These are phyloP conservation scores for Chlamydomonas incerta DNA, from an alignment of 139 green algal genomes.

Conservation along the genomic window DNA sequence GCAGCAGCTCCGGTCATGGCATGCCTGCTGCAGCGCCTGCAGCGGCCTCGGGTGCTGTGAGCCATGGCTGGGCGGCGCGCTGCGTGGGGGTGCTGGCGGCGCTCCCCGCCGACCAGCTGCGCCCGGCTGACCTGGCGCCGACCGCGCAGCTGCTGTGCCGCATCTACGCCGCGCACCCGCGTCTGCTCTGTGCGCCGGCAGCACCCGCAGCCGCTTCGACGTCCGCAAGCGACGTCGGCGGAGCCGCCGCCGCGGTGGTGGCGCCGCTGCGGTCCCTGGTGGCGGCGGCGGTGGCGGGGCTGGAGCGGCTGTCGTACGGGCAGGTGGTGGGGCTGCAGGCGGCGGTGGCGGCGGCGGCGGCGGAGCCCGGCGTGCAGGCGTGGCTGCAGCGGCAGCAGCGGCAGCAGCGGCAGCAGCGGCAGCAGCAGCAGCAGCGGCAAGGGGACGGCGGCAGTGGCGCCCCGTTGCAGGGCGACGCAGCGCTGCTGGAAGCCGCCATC, in stretches of 20 bases:
- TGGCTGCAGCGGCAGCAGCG: not conserved
- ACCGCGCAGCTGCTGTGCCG: constrained; percentile 12
- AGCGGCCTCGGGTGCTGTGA: not conserved
- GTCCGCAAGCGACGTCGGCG: too few relatives aligned
- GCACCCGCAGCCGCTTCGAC: too few relatives aligned
- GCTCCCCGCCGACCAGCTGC: not conserved
- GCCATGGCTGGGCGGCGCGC: not conserved
- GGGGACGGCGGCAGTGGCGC: too few relatives aligned
- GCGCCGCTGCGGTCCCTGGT: not conserved
- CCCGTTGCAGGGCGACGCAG: too few relatives aligned
- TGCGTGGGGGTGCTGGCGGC: not conserved
- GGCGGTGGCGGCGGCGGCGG: not conserved
- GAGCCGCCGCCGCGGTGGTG: not conserved
- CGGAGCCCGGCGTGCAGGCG: not conserved
- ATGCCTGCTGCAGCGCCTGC: not conserved
- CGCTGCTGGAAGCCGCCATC: too few relatives aligned
- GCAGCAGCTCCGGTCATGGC: too few relatives aligned
- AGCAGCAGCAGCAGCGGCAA: too few relatives aligned
- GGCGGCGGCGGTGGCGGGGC: not conserved
- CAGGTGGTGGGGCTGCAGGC: not conserved
- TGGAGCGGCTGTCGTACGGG: constrained; percentile 1
- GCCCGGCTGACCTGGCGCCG: constrained; percentile 7
- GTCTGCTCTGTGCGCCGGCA: not conserved
- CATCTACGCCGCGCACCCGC: constrained; percentile 5
- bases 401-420: too few relatives aligned